phyloP scores from a whole-genome alignment of 805 yeast species.

The Ogataea angusta region DNA sequence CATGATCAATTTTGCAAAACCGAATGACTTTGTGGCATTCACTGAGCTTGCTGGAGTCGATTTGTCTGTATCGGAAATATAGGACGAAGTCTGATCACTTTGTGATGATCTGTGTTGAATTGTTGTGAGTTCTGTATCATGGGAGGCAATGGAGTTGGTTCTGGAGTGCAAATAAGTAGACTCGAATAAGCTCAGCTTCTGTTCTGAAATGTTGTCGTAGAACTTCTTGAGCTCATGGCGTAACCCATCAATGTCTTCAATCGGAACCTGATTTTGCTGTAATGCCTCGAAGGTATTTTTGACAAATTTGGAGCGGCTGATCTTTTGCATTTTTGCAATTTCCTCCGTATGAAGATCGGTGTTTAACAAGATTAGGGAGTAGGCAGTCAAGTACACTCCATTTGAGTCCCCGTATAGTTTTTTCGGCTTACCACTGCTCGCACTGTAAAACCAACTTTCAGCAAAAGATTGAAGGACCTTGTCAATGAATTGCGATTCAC shows the following conservation, averaged over 20 bases:
- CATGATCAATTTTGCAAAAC: slow-evolving; percentile 28
- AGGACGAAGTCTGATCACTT: not conserved
- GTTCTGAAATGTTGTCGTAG: slow-evolving; percentile 40
- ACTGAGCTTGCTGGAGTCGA: slow-evolving; percentile 2
- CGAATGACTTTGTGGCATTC: slow-evolving; percentile 16
- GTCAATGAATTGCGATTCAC: slow-evolving; percentile 81
- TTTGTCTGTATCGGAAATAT: not conserved
- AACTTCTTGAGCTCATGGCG: slow-evolving; percentile 38
- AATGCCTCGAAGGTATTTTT: slow-evolving; percentile 50
- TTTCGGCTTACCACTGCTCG: slow-evolving; percentile 30
- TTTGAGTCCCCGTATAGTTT: slow-evolving; percentile 43
- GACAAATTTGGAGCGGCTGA: slow-evolving; percentile 43
- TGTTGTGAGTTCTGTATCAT: not conserved
- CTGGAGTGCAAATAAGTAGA: not conserved
- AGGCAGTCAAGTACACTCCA: slow-evolving; percentile 68
- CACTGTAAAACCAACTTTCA: slow-evolving; percentile 57
- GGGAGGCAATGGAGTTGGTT: slow-evolving; percentile 1
- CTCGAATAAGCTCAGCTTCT: slow-evolving; percentile 29
- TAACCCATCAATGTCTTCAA: slow-evolving; percentile 27
- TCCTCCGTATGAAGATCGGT: slow-evolving; percentile 69
- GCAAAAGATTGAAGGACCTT: slow-evolving; percentile 68
- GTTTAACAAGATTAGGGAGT: slow-evolving; percentile 68
- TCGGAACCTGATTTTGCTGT: slow-evolving; percentile 27
- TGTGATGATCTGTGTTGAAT: not conserved
- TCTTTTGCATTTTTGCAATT: slow-evolving; percentile 35